These are phyloP conservation scores for Eucalyptus lansdowneana DNA, from an alignment of 345 rosid species.

Conservation along the genomic window DNA sequence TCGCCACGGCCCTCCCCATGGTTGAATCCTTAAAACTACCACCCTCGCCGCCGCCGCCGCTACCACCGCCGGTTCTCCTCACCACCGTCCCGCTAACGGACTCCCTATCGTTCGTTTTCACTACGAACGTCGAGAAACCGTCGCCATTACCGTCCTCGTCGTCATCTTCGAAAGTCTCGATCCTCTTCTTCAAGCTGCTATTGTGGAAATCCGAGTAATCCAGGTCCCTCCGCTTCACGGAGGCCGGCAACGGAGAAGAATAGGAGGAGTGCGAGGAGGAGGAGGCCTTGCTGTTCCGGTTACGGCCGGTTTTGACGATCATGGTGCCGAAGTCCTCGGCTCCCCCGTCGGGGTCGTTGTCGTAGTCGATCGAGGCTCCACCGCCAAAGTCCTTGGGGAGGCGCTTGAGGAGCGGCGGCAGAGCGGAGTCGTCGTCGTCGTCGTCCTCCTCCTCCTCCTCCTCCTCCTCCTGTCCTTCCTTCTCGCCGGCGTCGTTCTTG, in stretches of 20 bases:
- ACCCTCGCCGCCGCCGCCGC: slow-evolving; percentile 8
- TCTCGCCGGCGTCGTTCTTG: slow-evolving; percentile 26
- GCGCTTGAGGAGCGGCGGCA: slow-evolving; percentile 85
- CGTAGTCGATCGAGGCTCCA: slow-evolving; percentile 41
- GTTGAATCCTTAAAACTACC: slow-evolving; percentile 19
- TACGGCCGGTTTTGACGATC: slow-evolving; percentile 46
- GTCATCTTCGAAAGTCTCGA: slow-evolving; percentile 23
- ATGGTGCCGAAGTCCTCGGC: slow-evolving; percentile 62
- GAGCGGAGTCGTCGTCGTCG: slow-evolving; percentile 52
- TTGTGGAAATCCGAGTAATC: slow-evolving; percentile 7
- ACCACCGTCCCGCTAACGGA: slow-evolving; percentile 32
- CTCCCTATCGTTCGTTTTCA: slow-evolving; percentile 41
- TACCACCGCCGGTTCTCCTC: slow-evolving; percentile 33
- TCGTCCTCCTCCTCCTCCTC: background rate
- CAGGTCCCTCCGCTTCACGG: background rate
- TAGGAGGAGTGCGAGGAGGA: background rate
- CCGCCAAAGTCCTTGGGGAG: slow-evolving; percentile 91
- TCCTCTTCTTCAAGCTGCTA: slow-evolving; percentile 12
- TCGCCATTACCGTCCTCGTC: slow-evolving; percentile 32
- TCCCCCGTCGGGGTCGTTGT: slow-evolving; percentile 14
- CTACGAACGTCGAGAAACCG: slow-evolving; percentile 77
- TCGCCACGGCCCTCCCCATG: slow-evolving; percentile 52
- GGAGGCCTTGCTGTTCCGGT: background rate
- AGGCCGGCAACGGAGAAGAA: background rate
- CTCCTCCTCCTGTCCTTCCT: slow-evolving; percentile 16